Evolutionary conservation across 768 basidiomycete species (phyloP).

Genomic region (Russula foetens): DNA sequence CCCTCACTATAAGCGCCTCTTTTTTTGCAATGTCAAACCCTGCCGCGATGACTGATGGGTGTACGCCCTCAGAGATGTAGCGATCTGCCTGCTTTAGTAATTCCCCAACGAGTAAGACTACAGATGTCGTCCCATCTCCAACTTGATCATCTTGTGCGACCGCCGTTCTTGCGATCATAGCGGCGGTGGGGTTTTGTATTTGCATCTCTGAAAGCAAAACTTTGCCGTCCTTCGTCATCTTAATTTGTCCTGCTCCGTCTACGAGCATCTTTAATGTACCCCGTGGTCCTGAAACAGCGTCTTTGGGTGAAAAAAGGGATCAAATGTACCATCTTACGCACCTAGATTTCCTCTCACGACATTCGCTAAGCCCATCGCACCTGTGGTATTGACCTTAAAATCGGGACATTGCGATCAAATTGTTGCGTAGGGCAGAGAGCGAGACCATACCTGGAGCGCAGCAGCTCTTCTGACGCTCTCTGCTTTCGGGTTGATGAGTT

Average conservation of each 20-base stretch:
- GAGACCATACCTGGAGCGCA: slow-evolving; percentile 70
- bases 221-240: slow-evolving; percentile 99
- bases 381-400: slow-evolving; percentile 77
- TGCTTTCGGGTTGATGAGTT: slow-evolving; percentile 95
- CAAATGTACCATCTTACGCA: slow-evolving; percentile 30
- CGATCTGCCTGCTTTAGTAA: slow-evolving; percentile 96
- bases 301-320: not conserved
- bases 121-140: slow-evolving; percentile 97
- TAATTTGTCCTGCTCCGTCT: slow-evolving; percentile 95
- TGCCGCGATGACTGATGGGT: slow-evolving; percentile 91
- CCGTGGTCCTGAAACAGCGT: slow-evolving; percentile 61
- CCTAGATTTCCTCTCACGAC: slow-evolving; percentile 98
- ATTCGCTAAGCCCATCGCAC: slow-evolving; percentile 93
- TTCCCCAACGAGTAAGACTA: slow-evolving; percentile 92
- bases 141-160: slow-evolving; percentile 99
- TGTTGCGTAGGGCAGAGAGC: slow-evolving; percentile 17
- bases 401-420: slow-evolving; percentile 18
- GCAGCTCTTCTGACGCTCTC: slow-evolving; percentile 87
- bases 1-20: slow-evolving; percentile 78
- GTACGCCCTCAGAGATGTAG: slow-evolving; percentile 95
- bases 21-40: slow-evolving; percentile 98
- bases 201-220: slow-evolving; percentile 99
- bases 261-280: slow-evolving; percentile 99
- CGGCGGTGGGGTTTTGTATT: slow-evolving; percentile 97
- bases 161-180: slow-evolving; percentile 97